phyloP scores from a whole-genome alignment of 2,329 filamentous ascomycete species.

The Phyllachora maydis region DNA sequence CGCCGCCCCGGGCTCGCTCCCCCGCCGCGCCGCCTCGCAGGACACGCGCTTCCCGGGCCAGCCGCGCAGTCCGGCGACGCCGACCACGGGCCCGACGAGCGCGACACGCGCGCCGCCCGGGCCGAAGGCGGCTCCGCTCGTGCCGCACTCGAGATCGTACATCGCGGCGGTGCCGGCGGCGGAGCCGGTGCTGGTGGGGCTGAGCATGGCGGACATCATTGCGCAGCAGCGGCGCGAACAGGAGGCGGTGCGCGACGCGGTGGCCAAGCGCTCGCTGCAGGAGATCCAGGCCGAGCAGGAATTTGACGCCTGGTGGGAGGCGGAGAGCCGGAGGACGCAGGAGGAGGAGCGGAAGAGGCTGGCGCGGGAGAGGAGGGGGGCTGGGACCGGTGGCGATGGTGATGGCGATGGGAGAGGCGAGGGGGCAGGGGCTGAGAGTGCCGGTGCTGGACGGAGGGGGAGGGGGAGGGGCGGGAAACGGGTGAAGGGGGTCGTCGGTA shows the following conservation, averaged over 20 bases:
- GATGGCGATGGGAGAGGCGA: slow-evolving; percentile 3
- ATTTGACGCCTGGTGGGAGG: slow-evolving; percentile 93
- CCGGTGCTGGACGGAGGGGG: slow-evolving; percentile 2
- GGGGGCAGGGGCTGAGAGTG: slow-evolving; percentile 2
- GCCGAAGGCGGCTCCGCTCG: too few species aligned
- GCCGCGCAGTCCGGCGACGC: slow-evolving; percentile 13
- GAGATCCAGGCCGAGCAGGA: slow-evolving; percentile 96
- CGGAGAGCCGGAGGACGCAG: slow-evolving; percentile 54
- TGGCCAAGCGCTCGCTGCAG: slow-evolving; percentile 70
- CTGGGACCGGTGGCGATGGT: slow-evolving; percentile 7
- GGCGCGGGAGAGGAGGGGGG: slow-evolving; percentile 19
- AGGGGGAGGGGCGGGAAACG: too few species aligned
- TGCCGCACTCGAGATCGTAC: slow-evolving; percentile 41
- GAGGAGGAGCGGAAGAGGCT: slow-evolving; percentile 31
- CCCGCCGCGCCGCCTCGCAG: slow-evolving; percentile 32
- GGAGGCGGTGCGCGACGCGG: slow-evolving; percentile 60
- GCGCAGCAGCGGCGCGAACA: slow-evolving; percentile 73
- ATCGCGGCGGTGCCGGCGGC: slow-evolving; percentile 34
- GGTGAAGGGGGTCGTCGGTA: too few species aligned
- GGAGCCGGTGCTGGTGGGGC: slow-evolving; percentile 40
- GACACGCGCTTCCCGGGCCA: slow-evolving; percentile 44
- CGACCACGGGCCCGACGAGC: too few species aligned
- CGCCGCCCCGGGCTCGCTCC: slow-evolving; percentile 14
- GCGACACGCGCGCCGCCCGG: too few species aligned
- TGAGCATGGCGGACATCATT: slow-evolving; percentile 77